Base-by-base conservation (phyloP, 2,329 filamentous ascomycete genomes). In the Esteya vermicola region DNA sequence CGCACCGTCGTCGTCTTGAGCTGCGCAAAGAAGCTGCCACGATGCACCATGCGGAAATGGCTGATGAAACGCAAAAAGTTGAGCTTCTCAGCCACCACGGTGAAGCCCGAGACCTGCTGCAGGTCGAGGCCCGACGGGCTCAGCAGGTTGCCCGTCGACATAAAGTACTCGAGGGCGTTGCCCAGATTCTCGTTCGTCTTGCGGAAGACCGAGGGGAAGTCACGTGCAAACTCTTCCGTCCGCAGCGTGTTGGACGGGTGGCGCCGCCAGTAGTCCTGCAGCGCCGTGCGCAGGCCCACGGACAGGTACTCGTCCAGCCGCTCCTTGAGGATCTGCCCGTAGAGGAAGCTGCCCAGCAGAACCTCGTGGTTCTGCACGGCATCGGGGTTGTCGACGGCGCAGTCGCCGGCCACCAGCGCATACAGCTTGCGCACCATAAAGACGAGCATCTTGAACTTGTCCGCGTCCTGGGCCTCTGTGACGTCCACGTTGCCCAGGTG, bases 11-110 rank as follows among this genome's bases (percentile, higher is more conserved):
- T 98, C 0, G 91, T 98, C 63, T 95, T 96, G 48, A 98, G 64
- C 57, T 96, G 85, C 4, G 91, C 91, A 58, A 98, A 98, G 72
- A 98, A 98, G 56, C 85, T 91, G 68, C 91, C 91, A 77, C 91
- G 78, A 65, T 98, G 91, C 43, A 98, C 85, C 86, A 95, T 95
- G 50, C 91, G 82, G 45, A 98, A 98, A 60, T 98, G 91, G 59
- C 85, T 91, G 64, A 98, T 93, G 64, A 96, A 98, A 52, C 91
- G 85, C 54, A 93, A 77, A 58, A 96, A 98, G 64, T 98, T 98
- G 57, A 98, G 89, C 70, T 96, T 96, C 58, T 98, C 91, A 3
- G 91, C 91, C 38, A 96, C 88, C 38, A 98, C 86, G 0, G 85
- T 93, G 59, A 93, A 98, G 46, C 91, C 91, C 12, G 89, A 91